Percentiles rank a stretch among this genome's conserved stretches.
phyloP scores from a whole-genome alignment of 2,329 filamentous ascomycete genomes.

The Fonsecaea erecta region DNA sequence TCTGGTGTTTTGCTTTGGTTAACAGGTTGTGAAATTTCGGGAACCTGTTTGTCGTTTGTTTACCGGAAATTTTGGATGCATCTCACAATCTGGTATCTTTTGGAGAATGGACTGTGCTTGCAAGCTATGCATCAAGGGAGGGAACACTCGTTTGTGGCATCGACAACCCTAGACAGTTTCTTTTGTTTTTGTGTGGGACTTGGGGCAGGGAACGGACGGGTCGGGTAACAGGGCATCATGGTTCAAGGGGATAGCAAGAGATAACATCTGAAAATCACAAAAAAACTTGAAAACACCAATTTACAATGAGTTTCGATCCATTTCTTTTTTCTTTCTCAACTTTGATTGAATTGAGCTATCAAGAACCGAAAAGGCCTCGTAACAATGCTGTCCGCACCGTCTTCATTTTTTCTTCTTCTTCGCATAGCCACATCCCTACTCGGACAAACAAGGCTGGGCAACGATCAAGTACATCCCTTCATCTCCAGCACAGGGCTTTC shows the following conservation, averaged over 20 bases:
- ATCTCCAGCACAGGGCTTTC: conserved; percentile 94
- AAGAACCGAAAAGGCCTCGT: neutral
- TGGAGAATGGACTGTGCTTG: neutral
- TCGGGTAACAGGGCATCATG: neutral
- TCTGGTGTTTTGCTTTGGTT: neutral
- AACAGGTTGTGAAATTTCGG: neutral
- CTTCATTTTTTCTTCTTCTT: conserved; percentile 1
- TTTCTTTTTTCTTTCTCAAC: neutral
- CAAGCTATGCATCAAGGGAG: neutral
- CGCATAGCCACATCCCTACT: conserved; percentile 7
- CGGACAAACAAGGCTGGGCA: conserved; percentile 56
- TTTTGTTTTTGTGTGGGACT: neutral
- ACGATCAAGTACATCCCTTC: conserved; percentile 85
- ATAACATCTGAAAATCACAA: neutral
- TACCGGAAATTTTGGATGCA: neutral
- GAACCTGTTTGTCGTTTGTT: neutral
- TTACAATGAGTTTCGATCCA: neutral
- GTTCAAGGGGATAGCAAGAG: neutral
- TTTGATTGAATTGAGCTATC: conserved; percentile 13
- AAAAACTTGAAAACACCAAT: neutral
- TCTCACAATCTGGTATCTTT: no score
- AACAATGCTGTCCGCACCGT: neutral
- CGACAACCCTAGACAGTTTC: neutral
- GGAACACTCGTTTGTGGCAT: neutral
- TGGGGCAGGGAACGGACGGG: neutral